These are phyloP conservation scores for Aeschynomene evenia DNA, from an alignment of 306 rosid genomes.

Conservation along the genomic window DNA sequence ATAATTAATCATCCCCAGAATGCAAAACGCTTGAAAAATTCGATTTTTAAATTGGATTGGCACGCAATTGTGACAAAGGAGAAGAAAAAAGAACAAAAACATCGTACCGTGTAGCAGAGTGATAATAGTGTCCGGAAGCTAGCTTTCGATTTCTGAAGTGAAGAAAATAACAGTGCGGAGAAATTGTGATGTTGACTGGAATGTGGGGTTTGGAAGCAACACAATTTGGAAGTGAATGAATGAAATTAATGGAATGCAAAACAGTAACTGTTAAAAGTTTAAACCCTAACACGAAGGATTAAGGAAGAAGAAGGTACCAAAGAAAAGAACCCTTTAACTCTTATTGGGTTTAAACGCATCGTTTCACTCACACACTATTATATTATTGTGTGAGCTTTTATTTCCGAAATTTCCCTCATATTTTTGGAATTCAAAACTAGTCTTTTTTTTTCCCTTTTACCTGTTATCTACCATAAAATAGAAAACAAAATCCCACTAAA, in stretches of 20 bases:
- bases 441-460: too few species aligned
- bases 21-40: background rate
- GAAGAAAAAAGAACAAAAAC: background rate
- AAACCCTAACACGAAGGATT: constrained; percentile 25
- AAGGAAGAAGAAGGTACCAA: background rate
- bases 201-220: background rate
- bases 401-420: too few species aligned
- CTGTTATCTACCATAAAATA: too few species aligned
- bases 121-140: background rate
- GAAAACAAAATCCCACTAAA: too few species aligned
- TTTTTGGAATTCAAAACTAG: too few species aligned
- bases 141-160: background rate
- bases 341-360: background rate
- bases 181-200: background rate
- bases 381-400: background rate
- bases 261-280: background rate
- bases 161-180: background rate
- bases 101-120: background rate
- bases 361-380: background rate
- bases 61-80: background rate
- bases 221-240: background rate
- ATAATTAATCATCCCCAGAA: background rate
- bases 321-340: background rate
- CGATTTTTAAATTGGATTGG: background rate
- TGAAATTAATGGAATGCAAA: background rate